Base-by-base conservation (phyloP, 306 rosid genomes). In the Neltuma alba region DNA sequence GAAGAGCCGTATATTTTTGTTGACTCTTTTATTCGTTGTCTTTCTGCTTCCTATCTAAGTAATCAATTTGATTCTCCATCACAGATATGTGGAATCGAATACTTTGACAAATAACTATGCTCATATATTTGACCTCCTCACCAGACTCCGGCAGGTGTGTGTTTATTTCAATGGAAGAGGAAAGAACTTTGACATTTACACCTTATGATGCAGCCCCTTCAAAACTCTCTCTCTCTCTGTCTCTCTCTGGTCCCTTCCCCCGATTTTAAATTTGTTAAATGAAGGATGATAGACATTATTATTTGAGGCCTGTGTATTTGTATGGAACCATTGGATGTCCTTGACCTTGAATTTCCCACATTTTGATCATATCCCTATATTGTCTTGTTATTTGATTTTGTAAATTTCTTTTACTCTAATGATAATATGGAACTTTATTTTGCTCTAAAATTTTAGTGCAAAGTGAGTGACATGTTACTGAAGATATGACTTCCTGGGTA, bases 101-200 rank as follows among this genome's bases (percentile, higher is more conserved):
- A 92, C 92, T 40, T 45, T 90, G 76, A 77, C 82, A 83, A 88
- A 91, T 78, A 95, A 95, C 79, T 92, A 89, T 77, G 96, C 96
- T 70, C 99, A 95, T 89, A 89, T 92, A 85, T 95, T 95, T 89
- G 99, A 92, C 77, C 97, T 95, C 66, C 97, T 95, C 86, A 92
- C 91, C 20, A 88, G 97, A 23, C 87, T 95, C 80, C 91, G 99
- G 31, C 99, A 95, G 96, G 99, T 95, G 71, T 77, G 77, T 80
- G 69, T 58, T 70, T 66, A 20, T 47, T 68, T 77, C 28, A 30
- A 23, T 33, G 55, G 65, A 77, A 69, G 47, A 18, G 14, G 57
- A 31, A 61, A 61, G 9, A 55, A 42, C 41, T 64, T 37, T 57
- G 37, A 60, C 25, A 18, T 70, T 67, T 74, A 23, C 34, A 52